Percentiles rank a stretch among this genome's conserved stretches.
Evolutionary conservation across 164 flowering plant genomes (phyloP).

Genomic region (Buxus sempervirens): DNA sequence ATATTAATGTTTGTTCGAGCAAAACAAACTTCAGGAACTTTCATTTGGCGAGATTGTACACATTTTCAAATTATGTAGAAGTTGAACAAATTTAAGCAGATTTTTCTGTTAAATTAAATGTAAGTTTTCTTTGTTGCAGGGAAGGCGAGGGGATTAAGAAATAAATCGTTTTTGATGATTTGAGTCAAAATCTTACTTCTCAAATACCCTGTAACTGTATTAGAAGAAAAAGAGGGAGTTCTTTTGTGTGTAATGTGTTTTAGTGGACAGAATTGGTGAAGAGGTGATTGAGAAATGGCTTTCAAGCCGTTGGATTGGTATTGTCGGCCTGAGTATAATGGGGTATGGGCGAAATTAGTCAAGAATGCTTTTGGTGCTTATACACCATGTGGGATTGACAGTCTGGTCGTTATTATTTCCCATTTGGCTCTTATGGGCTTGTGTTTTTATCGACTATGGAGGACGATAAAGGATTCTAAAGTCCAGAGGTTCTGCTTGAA

Average conservation of each 20-base stretch:
- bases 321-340: conserved; percentile 74
- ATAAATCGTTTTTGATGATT: not conserved
- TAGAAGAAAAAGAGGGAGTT: not conserved
- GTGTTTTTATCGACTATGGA: conserved; percentile 76
- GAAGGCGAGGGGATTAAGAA: not conserved
- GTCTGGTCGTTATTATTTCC: conserved; percentile 60
- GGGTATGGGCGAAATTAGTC: conserved; percentile 67
- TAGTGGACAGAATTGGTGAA: not conserved
- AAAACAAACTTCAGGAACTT: no score
- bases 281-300: conserved; percentile 42
- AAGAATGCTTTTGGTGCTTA: conserved; percentile 89
- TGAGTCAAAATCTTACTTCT: not conserved
- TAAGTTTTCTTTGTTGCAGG: no score
- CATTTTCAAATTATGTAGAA: no score
- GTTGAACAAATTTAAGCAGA: no score
- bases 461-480: conserved; percentile 44
- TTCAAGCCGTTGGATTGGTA: conserved; percentile 78
- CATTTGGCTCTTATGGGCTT: conserved; percentile 68
- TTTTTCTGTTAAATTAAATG: no score
- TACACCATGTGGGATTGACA: conserved; percentile 81
- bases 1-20: no score
- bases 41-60: no score
- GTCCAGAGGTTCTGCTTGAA: conserved; percentile 61
- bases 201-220: not conserved
- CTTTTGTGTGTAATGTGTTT: not conserved